These are phyloP conservation scores for Bipolaris zeicola DNA, from an alignment of 2,329 filamentous ascomycete species.

Conservation along the genomic window DNA sequence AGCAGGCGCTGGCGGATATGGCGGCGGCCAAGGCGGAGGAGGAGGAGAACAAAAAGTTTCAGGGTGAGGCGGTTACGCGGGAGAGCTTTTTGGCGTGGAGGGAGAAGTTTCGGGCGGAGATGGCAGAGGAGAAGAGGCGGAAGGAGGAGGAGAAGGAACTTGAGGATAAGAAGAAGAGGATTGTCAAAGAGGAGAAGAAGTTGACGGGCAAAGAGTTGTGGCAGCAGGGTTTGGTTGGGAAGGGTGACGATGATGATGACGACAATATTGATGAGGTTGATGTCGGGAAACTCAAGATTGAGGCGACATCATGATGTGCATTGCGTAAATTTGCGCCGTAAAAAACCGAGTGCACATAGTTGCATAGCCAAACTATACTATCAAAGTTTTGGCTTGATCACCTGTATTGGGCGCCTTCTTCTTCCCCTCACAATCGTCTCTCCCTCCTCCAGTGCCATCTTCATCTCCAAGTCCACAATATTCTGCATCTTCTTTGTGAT, in stretches of 20 bases:
- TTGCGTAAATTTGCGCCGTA: neutral
- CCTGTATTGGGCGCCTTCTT: slow-evolving; percentile 29
- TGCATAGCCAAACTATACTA: neutral
- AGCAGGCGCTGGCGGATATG: slow-evolving; percentile 59
- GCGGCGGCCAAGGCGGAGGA: slow-evolving; percentile 72
- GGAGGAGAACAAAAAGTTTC: slow-evolving; percentile 96
- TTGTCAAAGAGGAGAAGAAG: slow-evolving; percentile 75
- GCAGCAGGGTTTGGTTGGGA: slow-evolving; percentile 61
- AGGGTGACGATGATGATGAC: slow-evolving; percentile 69
- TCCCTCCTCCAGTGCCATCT: slow-evolving; percentile 50
- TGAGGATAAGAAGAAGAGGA: slow-evolving; percentile 59
- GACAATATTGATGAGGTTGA: slow-evolving; percentile 62
- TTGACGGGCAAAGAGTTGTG: slow-evolving; percentile 66
- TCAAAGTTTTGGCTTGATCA: slow-evolving; percentile 20
- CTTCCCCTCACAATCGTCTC: slow-evolving; percentile 36
- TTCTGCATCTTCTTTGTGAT: slow-evolving; percentile 52
- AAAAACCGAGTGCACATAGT: slow-evolving; percentile 15
- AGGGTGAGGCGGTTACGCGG: slow-evolving; percentile 84
- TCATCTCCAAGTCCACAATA: slow-evolving; percentile 56
- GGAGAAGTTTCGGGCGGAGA: slow-evolving; percentile 75
- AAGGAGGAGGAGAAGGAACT: slow-evolving; percentile 73
- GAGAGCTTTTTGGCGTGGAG: slow-evolving; percentile 87
- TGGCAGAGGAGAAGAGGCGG: slow-evolving; percentile 70
- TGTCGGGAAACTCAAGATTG: slow-evolving; percentile 48
- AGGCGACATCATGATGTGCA: slow-evolving; percentile 49